phyloP scores from a whole-genome alignment of 2,329 filamentous ascomycete genomes.

The Aphanocladium album region DNA sequence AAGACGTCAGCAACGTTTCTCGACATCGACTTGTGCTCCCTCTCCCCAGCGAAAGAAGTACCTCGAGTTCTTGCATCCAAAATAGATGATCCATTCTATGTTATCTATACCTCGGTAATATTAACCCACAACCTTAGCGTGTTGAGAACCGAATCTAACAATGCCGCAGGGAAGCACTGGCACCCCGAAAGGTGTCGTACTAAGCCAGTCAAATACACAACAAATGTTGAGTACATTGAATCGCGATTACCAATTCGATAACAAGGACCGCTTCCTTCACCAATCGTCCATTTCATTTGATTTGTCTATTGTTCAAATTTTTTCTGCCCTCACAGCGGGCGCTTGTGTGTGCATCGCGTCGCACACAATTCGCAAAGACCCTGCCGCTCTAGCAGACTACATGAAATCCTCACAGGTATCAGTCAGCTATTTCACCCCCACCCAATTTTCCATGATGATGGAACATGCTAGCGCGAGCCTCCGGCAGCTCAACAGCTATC shows the following conservation, averaged over 20 bases:
- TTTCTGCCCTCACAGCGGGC: conserved; percentile 18
- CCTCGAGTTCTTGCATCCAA: neutral
- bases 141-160: conserved; percentile 7
- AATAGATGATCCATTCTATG: conserved; percentile 21
- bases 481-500: conserved; percentile 18
- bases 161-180: conserved; percentile 20
- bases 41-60: too few relatives aligned
- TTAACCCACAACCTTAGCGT: neutral
- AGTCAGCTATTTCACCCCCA: conserved; percentile 22
- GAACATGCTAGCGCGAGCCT: conserved; percentile 19
- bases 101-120: conserved; percentile 23
- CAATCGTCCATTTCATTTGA: conserved; percentile 23
- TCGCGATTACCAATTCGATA: conserved; percentile 18
- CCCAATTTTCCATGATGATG: conserved; percentile 21
- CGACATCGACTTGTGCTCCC: neutral
- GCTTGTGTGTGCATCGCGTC: conserved; percentile 21
- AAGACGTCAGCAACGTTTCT: conserved; percentile 5
- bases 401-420: conserved; percentile 19
- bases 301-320: conserved; percentile 22
- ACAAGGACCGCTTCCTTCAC: conserved; percentile 19
- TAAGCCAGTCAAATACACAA: conserved; percentile 22
- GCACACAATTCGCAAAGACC: conserved; percentile 21
- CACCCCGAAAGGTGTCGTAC: conserved; percentile 22
- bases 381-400: conserved; percentile 20
- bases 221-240: conserved; percentile 21